Conservation (phyloP, 371 early-diverging fungal genomes). For the Mortierella sp. region DNA sequence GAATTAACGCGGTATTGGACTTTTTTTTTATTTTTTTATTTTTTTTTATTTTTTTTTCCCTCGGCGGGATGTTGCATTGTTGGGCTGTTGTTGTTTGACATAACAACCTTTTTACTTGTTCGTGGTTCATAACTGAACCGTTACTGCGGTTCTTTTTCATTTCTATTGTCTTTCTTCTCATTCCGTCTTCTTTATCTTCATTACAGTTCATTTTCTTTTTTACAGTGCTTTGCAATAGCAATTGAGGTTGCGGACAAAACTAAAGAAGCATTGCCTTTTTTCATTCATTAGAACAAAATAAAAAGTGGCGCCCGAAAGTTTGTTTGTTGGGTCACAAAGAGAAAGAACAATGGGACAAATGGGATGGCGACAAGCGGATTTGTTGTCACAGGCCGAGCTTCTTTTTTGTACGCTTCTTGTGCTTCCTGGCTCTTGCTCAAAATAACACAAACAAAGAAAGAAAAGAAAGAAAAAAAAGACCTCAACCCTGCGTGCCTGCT, state of each 20-base stretch:
- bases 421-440: slow-evolving; percentile 39
- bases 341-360: neutral
- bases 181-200: neutral
- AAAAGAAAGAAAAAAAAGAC: no score
- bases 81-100: neutral
- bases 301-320: slow-evolving; percentile 7
- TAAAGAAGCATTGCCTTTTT: slow-evolving; percentile 2
- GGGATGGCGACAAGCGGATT: neutral
- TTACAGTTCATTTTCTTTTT: slow-evolving; percentile 1
- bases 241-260: neutral
- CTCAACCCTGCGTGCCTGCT: neutral
- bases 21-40: no score
- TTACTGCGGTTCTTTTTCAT: neutral
- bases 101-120: no score
- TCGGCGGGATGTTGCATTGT: no score
- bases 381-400: slow-evolving; percentile 1
- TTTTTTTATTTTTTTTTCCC: no score
- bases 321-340: slow-evolving; percentile 2
- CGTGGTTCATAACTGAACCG: neutral
- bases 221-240: neutral
- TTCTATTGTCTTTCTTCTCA: neutral
- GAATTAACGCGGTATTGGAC: no score
- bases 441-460: no score
- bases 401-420: slow-evolving; percentile 16
- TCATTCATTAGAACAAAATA: neutral